Conservation (phyloP, 208 protist species). For the Trypanosoma brucei region DNA sequence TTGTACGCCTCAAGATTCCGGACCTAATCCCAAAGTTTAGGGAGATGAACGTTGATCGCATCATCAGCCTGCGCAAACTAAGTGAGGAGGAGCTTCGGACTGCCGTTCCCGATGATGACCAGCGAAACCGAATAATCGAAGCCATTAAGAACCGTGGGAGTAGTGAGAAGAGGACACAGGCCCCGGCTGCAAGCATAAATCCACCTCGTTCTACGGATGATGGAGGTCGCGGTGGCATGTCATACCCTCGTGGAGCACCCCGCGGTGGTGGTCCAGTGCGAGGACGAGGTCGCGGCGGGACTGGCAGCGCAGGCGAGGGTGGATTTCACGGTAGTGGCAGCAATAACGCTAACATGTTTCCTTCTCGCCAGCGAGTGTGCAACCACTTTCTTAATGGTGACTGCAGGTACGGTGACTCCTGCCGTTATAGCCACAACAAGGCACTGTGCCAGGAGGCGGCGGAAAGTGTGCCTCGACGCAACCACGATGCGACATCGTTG, state of each 20-base stretch:
- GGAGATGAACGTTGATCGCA: constrained; percentile 63
- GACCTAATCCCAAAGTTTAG: constrained; percentile 69
- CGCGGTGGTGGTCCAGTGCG: constrained; percentile 26
- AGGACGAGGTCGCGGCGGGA: constrained; percentile 32
- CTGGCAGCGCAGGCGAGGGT: constrained; percentile 28
- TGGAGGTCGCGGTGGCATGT: constrained; percentile 30
- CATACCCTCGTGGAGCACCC: constrained; percentile 15
- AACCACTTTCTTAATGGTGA: constrained; percentile 64
- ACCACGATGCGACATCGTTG: constrained; percentile 13
- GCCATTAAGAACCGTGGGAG: constrained; percentile 74
- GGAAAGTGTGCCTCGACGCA: constrained; percentile 15
- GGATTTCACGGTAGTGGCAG: constrained; percentile 10
- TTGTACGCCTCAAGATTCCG: constrained; percentile 69
- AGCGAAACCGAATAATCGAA: constrained; percentile 59
- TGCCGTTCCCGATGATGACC: constrained; percentile 67
- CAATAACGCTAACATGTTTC: constrained; percentile 3
- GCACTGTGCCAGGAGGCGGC: constrained; percentile 27
- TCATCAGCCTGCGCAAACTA: constrained; percentile 72
- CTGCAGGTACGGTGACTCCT: constrained; percentile 79
- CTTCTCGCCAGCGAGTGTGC: constrained; percentile 40
- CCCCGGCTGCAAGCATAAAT: constrained; percentile 23
- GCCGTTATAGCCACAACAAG: constrained; percentile 76
- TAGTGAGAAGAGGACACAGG: constrained; percentile 31
- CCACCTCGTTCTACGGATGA: constrained; percentile 30
- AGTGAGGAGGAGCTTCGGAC: constrained; percentile 55